phyloP scores from a whole-genome alignment of 2,329 filamentous ascomycete genomes.

The Aciculosporium take region DNA sequence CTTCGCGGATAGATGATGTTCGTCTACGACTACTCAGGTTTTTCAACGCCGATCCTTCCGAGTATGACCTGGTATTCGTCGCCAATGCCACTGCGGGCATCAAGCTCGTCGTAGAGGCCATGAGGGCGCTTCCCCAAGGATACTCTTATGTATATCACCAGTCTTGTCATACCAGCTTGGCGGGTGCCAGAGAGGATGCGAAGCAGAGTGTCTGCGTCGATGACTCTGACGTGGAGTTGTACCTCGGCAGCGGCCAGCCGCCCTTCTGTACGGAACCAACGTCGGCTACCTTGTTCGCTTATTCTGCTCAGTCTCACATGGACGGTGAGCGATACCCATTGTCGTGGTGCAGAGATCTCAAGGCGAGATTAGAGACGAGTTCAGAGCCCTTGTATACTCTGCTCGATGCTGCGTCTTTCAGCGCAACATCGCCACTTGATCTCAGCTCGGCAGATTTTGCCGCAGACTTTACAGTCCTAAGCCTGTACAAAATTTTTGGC shows the following conservation, averaged over 20 bases:
- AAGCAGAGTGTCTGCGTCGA: slow-evolving; percentile 49
- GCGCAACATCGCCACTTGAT: slow-evolving; percentile 63
- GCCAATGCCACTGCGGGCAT: slow-evolving; percentile 85
- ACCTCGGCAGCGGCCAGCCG: slow-evolving; percentile 35
- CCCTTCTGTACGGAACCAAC: slow-evolving; percentile 11
- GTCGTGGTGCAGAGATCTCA: slow-evolving; percentile 45
- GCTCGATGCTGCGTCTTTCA: slow-evolving; percentile 71
- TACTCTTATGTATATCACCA: slow-evolving; percentile 76
- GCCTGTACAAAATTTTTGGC: slow-evolving; percentile 96
- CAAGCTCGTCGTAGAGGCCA: slow-evolving; percentile 69
- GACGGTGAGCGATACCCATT: slow-evolving; percentile 64
- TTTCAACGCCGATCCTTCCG: slow-evolving; percentile 65
- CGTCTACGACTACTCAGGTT: slow-evolving; percentile 58
- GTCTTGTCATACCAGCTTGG: slow-evolving; percentile 73
- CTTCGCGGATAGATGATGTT: slow-evolving; percentile 59
- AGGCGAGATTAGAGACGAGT: slow-evolving; percentile 12
- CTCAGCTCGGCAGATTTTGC: slow-evolving; percentile 44
- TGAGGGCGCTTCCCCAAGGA: slow-evolving; percentile 53
- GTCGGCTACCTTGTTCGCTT: slow-evolving; percentile 49
- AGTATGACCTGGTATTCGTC: slow-evolving; percentile 83
- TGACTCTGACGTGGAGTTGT: slow-evolving; percentile 48
- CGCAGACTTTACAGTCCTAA: slow-evolving; percentile 77
- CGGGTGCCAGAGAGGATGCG: slow-evolving; percentile 67
- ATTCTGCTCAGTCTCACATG: slow-evolving; percentile 88
- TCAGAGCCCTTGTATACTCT: slow-evolving; percentile 44